These are phyloP conservation scores for Madurella fahalii DNA, from an alignment of 2,329 filamentous ascomycete species.

Conservation along the genomic window DNA sequence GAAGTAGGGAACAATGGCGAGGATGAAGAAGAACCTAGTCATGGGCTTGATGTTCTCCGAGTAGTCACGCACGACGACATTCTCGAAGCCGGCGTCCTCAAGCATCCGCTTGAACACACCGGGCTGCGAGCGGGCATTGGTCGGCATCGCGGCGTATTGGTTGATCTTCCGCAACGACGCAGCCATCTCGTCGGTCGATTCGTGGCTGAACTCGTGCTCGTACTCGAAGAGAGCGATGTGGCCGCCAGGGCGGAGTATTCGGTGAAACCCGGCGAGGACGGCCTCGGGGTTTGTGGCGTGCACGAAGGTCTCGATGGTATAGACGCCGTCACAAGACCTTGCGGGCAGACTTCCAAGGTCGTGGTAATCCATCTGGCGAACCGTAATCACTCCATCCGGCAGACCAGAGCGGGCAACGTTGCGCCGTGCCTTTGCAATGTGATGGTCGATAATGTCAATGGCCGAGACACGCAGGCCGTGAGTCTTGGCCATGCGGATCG, in stretches of 20 bases:
- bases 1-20: slow-evolving; percentile 44
- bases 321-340: slow-evolving; percentile 45
- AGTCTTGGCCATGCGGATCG: slow-evolving; percentile 42
- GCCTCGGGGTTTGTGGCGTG: slow-evolving; percentile 45
- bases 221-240: slow-evolving; percentile 45
- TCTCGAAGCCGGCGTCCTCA: slow-evolving; percentile 41
- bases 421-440: slow-evolving; percentile 40
- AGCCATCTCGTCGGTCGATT: slow-evolving; percentile 29
- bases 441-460: slow-evolving; percentile 48
- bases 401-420: slow-evolving; percentile 37
- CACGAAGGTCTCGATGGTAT: slow-evolving; percentile 55
- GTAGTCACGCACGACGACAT: slow-evolving; percentile 42
- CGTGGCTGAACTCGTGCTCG: slow-evolving; percentile 37
- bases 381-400: slow-evolving; percentile 33
- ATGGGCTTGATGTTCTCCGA: slow-evolving; percentile 46
- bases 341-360: slow-evolving; percentile 39
- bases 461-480: slow-evolving; percentile 38
- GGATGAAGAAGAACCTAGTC: slow-evolving; percentile 43
- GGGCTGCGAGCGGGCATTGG: slow-evolving; percentile 35
- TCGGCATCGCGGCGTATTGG: slow-evolving; percentile 43
- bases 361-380: slow-evolving; percentile 48
- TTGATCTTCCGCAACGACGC: slow-evolving; percentile 37
- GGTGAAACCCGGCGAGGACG: slow-evolving; percentile 44
- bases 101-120: slow-evolving; percentile 40
- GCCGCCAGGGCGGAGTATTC: slow-evolving; percentile 46